phyloP scores from a whole-genome alignment of 1,139 yeast species.

The Hansenula sp. region DNA sequence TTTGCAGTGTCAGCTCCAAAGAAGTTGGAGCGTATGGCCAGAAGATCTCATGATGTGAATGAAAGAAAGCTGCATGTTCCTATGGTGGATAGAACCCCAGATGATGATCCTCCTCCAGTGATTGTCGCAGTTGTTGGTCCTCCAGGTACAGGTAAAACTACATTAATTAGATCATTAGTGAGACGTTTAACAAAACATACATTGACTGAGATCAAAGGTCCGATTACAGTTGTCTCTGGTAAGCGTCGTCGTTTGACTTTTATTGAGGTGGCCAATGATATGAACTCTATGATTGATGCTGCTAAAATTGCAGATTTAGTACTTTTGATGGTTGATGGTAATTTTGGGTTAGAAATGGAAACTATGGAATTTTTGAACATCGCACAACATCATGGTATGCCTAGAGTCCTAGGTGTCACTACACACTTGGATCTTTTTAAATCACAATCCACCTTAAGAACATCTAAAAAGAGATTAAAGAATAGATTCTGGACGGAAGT shows the following conservation, averaged over 20 bases:
- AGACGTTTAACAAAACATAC: constrained; percentile 88
- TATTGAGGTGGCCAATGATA: constrained; percentile 87
- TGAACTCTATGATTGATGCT: constrained; percentile 93
- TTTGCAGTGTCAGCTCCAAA: constrained; percentile 93
- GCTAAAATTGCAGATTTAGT: constrained; percentile 96
- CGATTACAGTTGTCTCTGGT: constrained; percentile 96
- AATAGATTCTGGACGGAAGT: constrained; percentile 99
- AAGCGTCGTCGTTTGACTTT: constrained; percentile 91
- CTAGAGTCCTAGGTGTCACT: constrained; percentile 91
- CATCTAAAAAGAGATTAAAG: constrained; percentile 87
- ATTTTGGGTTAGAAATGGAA: constrained; percentile 98
- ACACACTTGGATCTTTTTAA: constrained; percentile 95
- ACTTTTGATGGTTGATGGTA: constrained; percentile 87
- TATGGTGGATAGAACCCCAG: constrained; percentile 96
- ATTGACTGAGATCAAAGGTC: constrained; percentile 84
- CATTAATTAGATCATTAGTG: constrained; percentile 85
- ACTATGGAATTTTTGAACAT: constrained; percentile 97
- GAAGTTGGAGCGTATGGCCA: constrained; percentile 79
- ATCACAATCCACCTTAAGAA: constrained; percentile 83
- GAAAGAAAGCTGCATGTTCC: constrained; percentile 93
- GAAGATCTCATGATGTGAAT: constrained; percentile 78
- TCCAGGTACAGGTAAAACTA: constrained; percentile 97
- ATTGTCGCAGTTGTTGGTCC: constrained; percentile 98
- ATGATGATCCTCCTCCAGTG: constrained; percentile 96
- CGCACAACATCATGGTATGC: constrained; percentile 99